phyloP scores from a whole-genome alignment of 352 stramenopile species.

The Globisporangium nunn region DNA sequence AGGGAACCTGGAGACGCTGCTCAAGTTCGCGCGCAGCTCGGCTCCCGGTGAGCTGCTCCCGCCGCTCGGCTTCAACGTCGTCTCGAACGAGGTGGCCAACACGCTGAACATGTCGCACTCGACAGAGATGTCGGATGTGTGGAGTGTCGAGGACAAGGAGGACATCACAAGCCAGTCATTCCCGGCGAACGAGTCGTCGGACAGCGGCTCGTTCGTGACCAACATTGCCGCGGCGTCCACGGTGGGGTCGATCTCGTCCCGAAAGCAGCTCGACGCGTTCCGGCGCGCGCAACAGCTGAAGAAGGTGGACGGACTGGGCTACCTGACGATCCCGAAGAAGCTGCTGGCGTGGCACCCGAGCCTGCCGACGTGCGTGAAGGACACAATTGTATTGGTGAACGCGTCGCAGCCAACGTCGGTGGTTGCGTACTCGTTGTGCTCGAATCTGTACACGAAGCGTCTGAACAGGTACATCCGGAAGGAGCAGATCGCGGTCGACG shows the following conservation, averaged over 20 bases:
- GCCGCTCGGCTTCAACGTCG: constrained; percentile 29
- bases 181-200: constrained; percentile 41
- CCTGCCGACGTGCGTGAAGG: constrained; percentile 58
- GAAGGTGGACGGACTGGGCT: constrained; percentile 49
- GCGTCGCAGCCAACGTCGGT: constrained; percentile 75
- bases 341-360: constrained; percentile 78
- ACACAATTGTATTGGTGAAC: constrained; percentile 75
- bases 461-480: constrained; percentile 72
- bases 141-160: constrained; percentile 58
- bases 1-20: constrained; percentile 66
- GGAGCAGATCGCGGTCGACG: constrained; percentile 29
- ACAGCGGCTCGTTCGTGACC: constrained; percentile 28
- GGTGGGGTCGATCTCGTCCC: constrained; percentile 55
- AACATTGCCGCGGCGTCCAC: constrained; percentile 40
- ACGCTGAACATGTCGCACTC: constrained; percentile 32
- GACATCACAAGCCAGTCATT: constrained; percentile 65
- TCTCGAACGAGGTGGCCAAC: constrained; percentile 76
- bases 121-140: constrained; percentile 44
- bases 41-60: constrained; percentile 26
- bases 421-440: constrained; percentile 82
- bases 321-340: constrained; percentile 73
- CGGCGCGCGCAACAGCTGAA: constrained; percentile 56
- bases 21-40: constrained; percentile 58
- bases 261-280: constrained; percentile 59
- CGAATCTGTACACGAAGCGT: constrained; percentile 68